Percentiles rank a stretch among this genome's conserved stretches.
Evolutionary conservation across 108 stramenopile genomes (phyloP).

Genomic region (Fragilariopsis cylindrus): DNA sequence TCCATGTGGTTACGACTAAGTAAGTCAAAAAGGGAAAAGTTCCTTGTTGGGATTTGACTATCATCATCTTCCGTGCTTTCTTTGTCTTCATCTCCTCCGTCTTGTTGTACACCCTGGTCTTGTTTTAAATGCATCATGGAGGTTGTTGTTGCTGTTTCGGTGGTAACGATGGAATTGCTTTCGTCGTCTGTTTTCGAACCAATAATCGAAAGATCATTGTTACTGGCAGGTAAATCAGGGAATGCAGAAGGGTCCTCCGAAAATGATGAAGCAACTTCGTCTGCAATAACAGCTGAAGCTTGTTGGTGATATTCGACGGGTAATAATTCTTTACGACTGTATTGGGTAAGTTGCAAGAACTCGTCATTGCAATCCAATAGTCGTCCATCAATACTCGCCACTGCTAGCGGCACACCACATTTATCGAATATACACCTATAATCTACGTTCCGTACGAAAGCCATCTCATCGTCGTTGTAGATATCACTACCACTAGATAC

Average conservation of each 20-base stretch:
- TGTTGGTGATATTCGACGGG: constrained; percentile 16
- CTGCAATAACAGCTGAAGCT: constrained; percentile 9
- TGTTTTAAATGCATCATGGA: neutral
- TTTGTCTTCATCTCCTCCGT: neutral
- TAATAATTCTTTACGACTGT: constrained; percentile 34
- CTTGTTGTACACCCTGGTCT: neutral
- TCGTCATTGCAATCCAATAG: constrained; percentile 80
- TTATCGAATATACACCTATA: constrained; percentile 63
- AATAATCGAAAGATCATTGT: neutral
- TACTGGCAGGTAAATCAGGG: neutral
- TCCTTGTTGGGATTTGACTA: constrained; percentile 21
- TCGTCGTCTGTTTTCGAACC: neutral
- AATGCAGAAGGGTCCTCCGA: neutral
- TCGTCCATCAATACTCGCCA: constrained; percentile 78
- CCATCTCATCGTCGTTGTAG: constrained; percentile 39
- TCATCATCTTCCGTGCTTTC: neutral
- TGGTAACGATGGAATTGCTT: neutral
- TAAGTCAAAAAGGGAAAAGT: constrained; percentile 78
- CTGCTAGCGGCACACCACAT: constrained; percentile 63
- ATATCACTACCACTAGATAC: constrained; percentile 3
- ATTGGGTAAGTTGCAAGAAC: constrained; percentile 60
- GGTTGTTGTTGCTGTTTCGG: neutral
- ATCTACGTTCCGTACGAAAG: constrained; percentile 71
- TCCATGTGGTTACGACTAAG: constrained; percentile 80
- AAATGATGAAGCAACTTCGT: constrained; percentile 16